These are phyloP conservation scores for Epichloe elymi DNA, from an alignment of 2,329 filamentous ascomycete genomes.

Conservation along the genomic window DNA sequence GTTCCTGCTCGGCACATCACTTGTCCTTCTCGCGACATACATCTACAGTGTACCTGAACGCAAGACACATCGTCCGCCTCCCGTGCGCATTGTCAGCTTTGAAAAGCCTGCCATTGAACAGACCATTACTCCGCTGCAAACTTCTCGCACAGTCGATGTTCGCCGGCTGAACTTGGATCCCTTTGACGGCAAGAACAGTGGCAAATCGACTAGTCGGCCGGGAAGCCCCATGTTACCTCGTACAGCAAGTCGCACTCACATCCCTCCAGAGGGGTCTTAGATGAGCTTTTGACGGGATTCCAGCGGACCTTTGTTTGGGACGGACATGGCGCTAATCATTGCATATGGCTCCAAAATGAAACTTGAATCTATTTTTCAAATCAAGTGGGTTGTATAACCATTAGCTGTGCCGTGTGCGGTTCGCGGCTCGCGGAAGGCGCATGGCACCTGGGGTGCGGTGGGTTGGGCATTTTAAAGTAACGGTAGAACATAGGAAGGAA, in stretches of 20 bases:
- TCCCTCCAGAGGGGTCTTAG: constrained; percentile 21
- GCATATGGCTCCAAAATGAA: too few relatives aligned
- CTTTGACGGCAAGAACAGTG: constrained; percentile 26
- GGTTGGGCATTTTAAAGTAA: not conserved
- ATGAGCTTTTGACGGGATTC: not conserved
- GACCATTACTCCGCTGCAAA: constrained; percentile 23
- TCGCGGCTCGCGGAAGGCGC: not conserved
- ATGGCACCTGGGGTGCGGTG: not conserved
- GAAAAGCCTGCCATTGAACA: constrained; percentile 58
- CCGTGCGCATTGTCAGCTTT: constrained; percentile 57
- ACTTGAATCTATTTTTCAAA: not conserved
- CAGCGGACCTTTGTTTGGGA: not conserved
- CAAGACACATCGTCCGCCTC: constrained; percentile 41
- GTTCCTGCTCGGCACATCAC: constrained; percentile 68
- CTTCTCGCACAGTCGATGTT: constrained; percentile 19
- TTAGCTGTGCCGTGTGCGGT: not conserved
- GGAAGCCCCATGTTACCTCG: constrained; percentile 30
- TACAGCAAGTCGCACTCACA: constrained; percentile 24
- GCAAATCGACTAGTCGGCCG: constrained; percentile 32
- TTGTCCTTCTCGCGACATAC: constrained; percentile 74
- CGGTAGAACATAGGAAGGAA: not conserved
- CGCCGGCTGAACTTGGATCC: constrained; percentile 26
- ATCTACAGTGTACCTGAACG: constrained; percentile 63
- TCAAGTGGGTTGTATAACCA: not conserved
- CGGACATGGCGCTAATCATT: not conserved